phyloP scores from a whole-genome alignment of 2,329 filamentous ascomycete genomes.

The Aspergillus oerlinghausenensis region DNA sequence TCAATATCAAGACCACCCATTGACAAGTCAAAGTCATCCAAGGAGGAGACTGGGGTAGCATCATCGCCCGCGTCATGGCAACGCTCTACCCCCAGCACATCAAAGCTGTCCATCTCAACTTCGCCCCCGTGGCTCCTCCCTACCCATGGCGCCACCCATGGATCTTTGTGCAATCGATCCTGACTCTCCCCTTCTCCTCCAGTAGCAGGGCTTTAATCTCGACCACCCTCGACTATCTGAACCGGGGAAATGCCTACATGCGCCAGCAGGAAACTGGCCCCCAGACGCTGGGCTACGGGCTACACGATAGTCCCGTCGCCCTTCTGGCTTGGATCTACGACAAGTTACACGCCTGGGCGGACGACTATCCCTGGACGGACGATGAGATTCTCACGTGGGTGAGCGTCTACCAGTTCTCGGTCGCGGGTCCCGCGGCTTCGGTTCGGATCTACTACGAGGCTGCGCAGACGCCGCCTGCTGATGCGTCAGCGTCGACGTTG shows the following conservation, averaged over 20 bases:
- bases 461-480: conserved; percentile 24
- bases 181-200: conserved; percentile 26
- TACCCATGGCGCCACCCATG: conserved; percentile 50
- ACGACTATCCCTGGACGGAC: conserved; percentile 67
- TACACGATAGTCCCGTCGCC: conserved; percentile 66
- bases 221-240: conserved; percentile 19
- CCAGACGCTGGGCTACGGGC: conserved; percentile 65
- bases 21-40: conserved; percentile 39
- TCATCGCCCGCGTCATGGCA: conserved; percentile 60
- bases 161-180: conserved; percentile 41
- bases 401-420: conserved; percentile 67
- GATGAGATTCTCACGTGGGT: conserved; percentile 75
- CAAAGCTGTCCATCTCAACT: conserved; percentile 61
- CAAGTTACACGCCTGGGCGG: conserved; percentile 73
- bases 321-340: conserved; percentile 76
- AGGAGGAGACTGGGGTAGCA: conserved; percentile 67
- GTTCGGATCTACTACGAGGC: conserved; percentile 70
- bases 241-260: conserved; percentile 48
- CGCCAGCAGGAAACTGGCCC: conserved; percentile 62
- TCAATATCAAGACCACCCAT: background rate
- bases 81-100: conserved; percentile 54
- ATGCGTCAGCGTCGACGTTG: background rate
- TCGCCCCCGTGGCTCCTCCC: conserved; percentile 48
- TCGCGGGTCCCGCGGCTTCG: conserved; percentile 63
- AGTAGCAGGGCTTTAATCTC: conserved; percentile 21